phyloP scores from a whole-genome alignment of 345 rosid species.

The Syzygium aromaticum region DNA sequence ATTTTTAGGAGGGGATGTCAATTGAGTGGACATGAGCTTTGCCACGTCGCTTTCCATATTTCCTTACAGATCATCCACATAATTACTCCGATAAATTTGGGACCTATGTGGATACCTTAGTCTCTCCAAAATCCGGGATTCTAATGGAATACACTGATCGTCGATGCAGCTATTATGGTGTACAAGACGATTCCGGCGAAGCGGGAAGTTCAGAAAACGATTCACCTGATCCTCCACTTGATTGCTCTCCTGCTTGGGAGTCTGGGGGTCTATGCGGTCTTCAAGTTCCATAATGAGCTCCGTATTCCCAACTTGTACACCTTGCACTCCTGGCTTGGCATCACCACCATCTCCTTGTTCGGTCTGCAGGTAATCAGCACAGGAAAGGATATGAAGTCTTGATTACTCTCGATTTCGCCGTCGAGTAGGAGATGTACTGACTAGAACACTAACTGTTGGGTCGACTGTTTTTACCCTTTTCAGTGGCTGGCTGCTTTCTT shows the following conservation, averaged over 20 bases:
- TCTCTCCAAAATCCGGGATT: background rate
- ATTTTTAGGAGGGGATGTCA: background rate
- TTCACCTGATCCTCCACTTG: slow-evolving; percentile 26
- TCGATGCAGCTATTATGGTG: slow-evolving; percentile 37
- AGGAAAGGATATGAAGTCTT: background rate
- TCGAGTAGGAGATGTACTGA: background rate
- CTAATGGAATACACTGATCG: background rate
- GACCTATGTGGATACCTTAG: background rate
- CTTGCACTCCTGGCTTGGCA: slow-evolving; percentile 54
- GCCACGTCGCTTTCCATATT: background rate
- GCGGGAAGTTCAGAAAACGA: slow-evolving; percentile 17
- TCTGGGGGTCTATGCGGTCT: slow-evolving; percentile 27
- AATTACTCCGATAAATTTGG: background rate
- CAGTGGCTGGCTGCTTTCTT: slow-evolving; percentile 41
- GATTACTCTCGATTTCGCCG: background rate
- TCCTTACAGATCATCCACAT: background rate
- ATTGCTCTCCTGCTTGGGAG: slow-evolving; percentile 29
- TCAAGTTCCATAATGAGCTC: slow-evolving; percentile 27
- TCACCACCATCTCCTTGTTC: slow-evolving; percentile 34
- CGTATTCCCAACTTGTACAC: slow-evolving; percentile 13
- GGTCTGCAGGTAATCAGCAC: slow-evolving; percentile 30
- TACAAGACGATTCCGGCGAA: slow-evolving; percentile 32
- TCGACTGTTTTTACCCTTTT: background rate
- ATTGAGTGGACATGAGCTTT: background rate
- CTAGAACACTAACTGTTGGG: background rate